A percentile compares a stretch with the other conserved stretches of the same genome.
phyloP scores from a whole-genome alignment of 768 basidiomycete genomes.

The Strobilomyces echinocephalus region DNA sequence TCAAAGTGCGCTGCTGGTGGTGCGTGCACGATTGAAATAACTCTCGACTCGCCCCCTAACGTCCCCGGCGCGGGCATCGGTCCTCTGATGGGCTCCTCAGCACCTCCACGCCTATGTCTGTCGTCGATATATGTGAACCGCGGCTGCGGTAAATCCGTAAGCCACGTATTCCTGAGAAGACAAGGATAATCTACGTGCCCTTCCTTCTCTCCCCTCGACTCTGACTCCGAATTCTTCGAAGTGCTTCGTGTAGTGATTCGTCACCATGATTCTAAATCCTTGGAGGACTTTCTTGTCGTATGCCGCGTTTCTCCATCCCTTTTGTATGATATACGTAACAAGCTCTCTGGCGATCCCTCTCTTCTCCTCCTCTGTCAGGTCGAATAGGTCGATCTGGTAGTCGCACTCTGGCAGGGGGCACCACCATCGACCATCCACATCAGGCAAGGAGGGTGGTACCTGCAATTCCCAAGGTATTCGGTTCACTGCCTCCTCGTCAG shows the following conservation, averaged over 20 bases:
- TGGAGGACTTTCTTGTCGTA: constrained; percentile 25
- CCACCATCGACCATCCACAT: constrained; percentile 46
- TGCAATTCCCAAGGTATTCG: constrained; percentile 37
- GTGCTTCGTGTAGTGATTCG: constrained; percentile 25
- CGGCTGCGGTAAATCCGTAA: constrained; percentile 5
- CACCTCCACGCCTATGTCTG: constrained; percentile 1
- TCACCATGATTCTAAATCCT: constrained; percentile 25
- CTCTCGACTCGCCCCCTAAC: constrained; percentile 23
- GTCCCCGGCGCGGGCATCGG: constrained; percentile 23
- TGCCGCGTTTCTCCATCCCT: constrained; percentile 33
- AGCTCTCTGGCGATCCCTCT: constrained; percentile 20
- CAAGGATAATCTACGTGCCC: constrained; percentile 8
- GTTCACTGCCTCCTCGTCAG: constrained; percentile 19
- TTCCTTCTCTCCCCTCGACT: constrained; percentile 13
- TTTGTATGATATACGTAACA: constrained; percentile 25
- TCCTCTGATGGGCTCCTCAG: constrained; percentile 11
- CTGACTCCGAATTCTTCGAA: constrained; percentile 18
- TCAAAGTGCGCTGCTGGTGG: constrained; percentile 1
- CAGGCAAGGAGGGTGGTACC: constrained; percentile 36
- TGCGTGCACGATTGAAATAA: constrained; percentile 23
- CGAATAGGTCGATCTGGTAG: constrained; percentile 44
- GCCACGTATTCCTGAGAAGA: not conserved
- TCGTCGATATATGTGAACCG: constrained; percentile 9
- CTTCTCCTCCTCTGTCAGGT: constrained; percentile 34
- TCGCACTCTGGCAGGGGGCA: constrained; percentile 44